Conservation (phyloP, 1,284 basidiomycete species). For the Ustilago tritici region DNA sequence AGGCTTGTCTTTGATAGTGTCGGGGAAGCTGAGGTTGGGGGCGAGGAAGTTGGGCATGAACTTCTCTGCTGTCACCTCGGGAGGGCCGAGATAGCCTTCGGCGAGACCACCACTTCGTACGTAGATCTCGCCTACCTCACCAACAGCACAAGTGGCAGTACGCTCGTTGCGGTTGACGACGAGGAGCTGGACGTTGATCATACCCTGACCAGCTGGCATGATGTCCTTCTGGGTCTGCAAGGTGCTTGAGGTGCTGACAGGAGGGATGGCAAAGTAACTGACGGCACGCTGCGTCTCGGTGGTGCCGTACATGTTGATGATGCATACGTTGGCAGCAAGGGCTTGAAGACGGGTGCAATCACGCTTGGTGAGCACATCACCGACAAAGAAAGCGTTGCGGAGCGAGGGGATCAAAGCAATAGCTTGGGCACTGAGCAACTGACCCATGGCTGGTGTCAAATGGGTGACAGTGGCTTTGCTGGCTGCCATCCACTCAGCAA, state of each 20-base stretch:
- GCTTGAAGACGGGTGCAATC: slow-evolving; percentile 95
- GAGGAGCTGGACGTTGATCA: slow-evolving; percentile 97
- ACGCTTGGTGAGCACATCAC: slow-evolving; percentile 98
- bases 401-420: slow-evolving; percentile 88
- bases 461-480: slow-evolving; percentile 85
- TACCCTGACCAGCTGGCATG: slow-evolving; percentile 96
- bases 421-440: slow-evolving; percentile 95
- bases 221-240: slow-evolving; percentile 95
- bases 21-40: slow-evolving; percentile 55
- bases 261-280: slow-evolving; percentile 94
- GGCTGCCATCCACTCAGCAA: slow-evolving; percentile 98
- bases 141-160: slow-evolving; percentile 88
- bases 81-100: slow-evolving; percentile 88
- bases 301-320: slow-evolving; percentile 99
- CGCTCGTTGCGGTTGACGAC: slow-evolving; percentile 95
- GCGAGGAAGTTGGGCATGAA: slow-evolving; percentile 69
- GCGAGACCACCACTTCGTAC: slow-evolving; percentile 95
- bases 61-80: slow-evolving; percentile 81
- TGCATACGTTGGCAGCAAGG: slow-evolving; percentile 84
- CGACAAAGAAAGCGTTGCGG: slow-evolving; percentile 95
- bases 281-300: slow-evolving; percentile 99
- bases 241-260: slow-evolving; percentile 83
- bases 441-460: slow-evolving; percentile 94
- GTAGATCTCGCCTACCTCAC: slow-evolving; percentile 98
- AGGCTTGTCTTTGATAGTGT: slow-evolving; percentile 62